phyloP scores from a whole-genome alignment of 164 flowering plant species.

The Sedum album region DNA sequence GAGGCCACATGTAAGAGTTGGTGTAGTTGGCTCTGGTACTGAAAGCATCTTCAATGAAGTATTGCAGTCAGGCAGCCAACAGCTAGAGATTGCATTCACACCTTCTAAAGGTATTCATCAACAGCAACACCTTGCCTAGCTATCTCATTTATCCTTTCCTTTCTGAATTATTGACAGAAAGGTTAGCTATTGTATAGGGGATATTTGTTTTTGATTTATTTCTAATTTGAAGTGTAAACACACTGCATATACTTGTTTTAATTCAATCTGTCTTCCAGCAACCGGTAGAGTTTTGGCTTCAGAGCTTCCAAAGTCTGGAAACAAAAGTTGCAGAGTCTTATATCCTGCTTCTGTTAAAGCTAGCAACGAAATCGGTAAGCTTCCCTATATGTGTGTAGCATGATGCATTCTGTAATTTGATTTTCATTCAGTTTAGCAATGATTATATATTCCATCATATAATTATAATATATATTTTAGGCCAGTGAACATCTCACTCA shows the following conservation, averaged over 20 bases:
- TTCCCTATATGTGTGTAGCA: not conserved
- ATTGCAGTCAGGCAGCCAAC: constrained; percentile 27
- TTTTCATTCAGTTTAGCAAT: not conserved
- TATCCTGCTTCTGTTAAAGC: constrained; percentile 94
- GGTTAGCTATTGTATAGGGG: not conserved
- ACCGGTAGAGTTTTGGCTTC: constrained; percentile 77
- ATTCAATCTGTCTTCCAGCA: constrained; percentile 38
- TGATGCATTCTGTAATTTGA: not conserved
- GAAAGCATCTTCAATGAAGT: constrained; percentile 62
- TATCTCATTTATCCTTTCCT: not conserved
- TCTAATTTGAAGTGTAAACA: not conserved
- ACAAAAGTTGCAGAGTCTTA: constrained; percentile 49
- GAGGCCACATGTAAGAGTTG: constrained; percentile 48
- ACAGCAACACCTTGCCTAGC: too few relatives aligned
- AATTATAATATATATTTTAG: not conserved
- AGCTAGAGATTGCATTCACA: constrained; percentile 53
- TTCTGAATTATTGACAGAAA: not conserved
- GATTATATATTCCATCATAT: not conserved
- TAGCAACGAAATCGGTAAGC: constrained; percentile 76
- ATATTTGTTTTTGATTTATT: not conserved
- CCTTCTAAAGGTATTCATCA: constrained; percentile 88
- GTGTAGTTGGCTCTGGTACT: constrained; percentile 92
- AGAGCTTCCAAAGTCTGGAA: constrained; percentile 69
- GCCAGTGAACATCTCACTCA: not conserved
- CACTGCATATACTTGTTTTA: not conserved